Evolutionary conservation across 1,139 yeast genomes (phyloP), one percentile per base, ranked within the genome.

Genomic region (Yamadazyma mexicana): DNA sequence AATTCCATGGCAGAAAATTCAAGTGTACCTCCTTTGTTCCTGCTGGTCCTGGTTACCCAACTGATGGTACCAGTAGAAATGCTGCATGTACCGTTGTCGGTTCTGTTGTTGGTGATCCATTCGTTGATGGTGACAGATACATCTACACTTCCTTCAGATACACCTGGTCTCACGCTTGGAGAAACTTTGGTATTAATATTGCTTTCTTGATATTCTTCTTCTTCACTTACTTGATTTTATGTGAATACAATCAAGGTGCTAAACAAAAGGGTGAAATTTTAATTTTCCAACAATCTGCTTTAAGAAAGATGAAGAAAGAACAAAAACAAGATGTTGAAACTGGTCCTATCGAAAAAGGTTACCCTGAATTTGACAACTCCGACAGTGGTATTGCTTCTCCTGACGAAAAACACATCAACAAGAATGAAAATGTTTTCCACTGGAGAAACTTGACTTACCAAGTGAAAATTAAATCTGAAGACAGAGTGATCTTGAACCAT

Each of bases 181-280:
- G 96, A 66, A 83, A 88, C 55, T 77, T 81, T 49, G 96, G 95
- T 56, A 82, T 88, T 49, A 64, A 75, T 31, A 43, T 81, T 43
- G 87, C 71, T 1, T 85, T 75, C 54, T 61, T 66, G 24, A 37
- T 79, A 18, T 73, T 81, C 59, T 83, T 84, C 61, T 63, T 83
- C 37, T 48, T 52, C 33, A 66, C 79, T 17, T 83, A 84, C 54
- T 59, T 87, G 52, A 35, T 69, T 8, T 71, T 80, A 44, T 77
- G 82, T 45, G 91, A 84, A 63, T 64, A 64, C 46, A 83, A 83
- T 52, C 84, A 81, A 54, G 87, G 89, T 58, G 81, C 87, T 12
- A 77, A 81, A 64, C 89, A 87, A 58, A 84, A 82, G 66, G 96
- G 95, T 66, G 96, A 87, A 64, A 75, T 86, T 36, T 69, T 86